phyloP scores from a whole-genome alignment of 495 filamentous ascomycete species.

The Acidiella bohemica region DNA sequence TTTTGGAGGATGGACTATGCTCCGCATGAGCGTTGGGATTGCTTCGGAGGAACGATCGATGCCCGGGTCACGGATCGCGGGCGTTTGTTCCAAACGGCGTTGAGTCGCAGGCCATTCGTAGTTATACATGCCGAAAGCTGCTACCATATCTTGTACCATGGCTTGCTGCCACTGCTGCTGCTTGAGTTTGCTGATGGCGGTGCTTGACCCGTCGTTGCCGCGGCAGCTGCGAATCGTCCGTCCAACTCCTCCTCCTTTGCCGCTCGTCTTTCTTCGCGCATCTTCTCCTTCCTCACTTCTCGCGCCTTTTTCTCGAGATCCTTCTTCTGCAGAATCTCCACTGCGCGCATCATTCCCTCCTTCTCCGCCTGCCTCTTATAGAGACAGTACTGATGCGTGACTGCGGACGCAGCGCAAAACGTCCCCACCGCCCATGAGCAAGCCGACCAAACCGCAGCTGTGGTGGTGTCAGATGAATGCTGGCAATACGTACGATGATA shows the following conservation, averaged over 20 bases:
- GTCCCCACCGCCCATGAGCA: slow-evolving; percentile 76
- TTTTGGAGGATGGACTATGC: too few species aligned
- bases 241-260: slow-evolving; percentile 29
- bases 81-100: too few species aligned
- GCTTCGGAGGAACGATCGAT: too few species aligned
- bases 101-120: too few species aligned
- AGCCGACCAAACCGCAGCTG: slow-evolving; percentile 41
- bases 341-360: slow-evolving; percentile 62
- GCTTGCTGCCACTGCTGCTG: too few species aligned
- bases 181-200: too few species aligned
- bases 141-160: too few species aligned
- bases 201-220: too few species aligned
- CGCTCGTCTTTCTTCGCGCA: slow-evolving; percentile 42
- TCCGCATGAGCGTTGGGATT: too few species aligned
- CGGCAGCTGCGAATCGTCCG: slow-evolving; percentile 9
- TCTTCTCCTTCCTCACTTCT: slow-evolving; percentile 38
- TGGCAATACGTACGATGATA: slow-evolving; percentile 1
- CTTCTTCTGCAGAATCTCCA: slow-evolving; percentile 66
- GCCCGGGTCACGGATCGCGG: too few species aligned
- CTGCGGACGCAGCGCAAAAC: slow-evolving; percentile 49
- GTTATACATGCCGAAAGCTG: too few species aligned
- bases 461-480: not conserved
- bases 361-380: slow-evolving; percentile 54
- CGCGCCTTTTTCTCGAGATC: slow-evolving; percentile 44
- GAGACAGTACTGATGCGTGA: slow-evolving; percentile 71